Conservation (phyloP, 257 asterid species). For the Oldenlandia corymbosa region DNA sequence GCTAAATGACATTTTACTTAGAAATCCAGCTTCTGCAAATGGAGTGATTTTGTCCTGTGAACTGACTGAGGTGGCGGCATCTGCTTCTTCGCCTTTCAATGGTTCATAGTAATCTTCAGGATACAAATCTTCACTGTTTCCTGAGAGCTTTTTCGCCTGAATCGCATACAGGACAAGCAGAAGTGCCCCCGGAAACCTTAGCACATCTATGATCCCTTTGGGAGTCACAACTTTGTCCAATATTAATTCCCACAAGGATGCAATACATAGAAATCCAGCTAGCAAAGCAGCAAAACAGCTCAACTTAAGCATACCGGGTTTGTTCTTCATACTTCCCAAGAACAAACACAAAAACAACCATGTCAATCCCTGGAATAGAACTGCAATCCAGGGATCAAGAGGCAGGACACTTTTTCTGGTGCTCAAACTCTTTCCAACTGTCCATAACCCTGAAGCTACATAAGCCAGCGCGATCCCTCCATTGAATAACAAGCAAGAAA, state of each 20-base stretch:
- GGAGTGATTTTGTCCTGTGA: slow-evolving; percentile 10
- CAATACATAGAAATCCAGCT: slow-evolving; percentile 19
- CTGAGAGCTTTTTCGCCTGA: slow-evolving; percentile 1
- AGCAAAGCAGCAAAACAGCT: slow-evolving; percentile 13
- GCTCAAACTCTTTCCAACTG: background rate
- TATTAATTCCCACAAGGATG: slow-evolving; percentile 12
- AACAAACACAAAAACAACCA: slow-evolving; percentile 16
- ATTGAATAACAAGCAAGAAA: slow-evolving; percentile 14
- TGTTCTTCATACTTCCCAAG: slow-evolving; percentile 4
- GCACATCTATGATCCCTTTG: slow-evolving; percentile 12
- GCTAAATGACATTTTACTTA: slow-evolving; percentile 21
- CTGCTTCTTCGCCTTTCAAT: slow-evolving; percentile 14
- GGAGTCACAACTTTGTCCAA: background rate
- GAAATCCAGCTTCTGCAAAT: slow-evolving; percentile 27
- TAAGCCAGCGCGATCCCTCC: slow-evolving; percentile 13
- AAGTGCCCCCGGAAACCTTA: slow-evolving; percentile 17
- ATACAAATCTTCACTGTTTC: background rate
- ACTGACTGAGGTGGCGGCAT: background rate
- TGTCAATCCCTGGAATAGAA: slow-evolving; percentile 20
- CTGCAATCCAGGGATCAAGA: slow-evolving; percentile 16
- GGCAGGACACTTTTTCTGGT: slow-evolving; percentile 8
- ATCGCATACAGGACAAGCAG: slow-evolving; percentile 10
- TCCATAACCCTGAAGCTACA: slow-evolving; percentile 16
- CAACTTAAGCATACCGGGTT: background rate
- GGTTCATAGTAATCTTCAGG: slow-evolving; percentile 4